A percentile compares a stretch with the other conserved stretches of the same genome.
phyloP scores from a whole-genome alignment of 768 basidiomycete genomes.

The Calocybe indica region DNA sequence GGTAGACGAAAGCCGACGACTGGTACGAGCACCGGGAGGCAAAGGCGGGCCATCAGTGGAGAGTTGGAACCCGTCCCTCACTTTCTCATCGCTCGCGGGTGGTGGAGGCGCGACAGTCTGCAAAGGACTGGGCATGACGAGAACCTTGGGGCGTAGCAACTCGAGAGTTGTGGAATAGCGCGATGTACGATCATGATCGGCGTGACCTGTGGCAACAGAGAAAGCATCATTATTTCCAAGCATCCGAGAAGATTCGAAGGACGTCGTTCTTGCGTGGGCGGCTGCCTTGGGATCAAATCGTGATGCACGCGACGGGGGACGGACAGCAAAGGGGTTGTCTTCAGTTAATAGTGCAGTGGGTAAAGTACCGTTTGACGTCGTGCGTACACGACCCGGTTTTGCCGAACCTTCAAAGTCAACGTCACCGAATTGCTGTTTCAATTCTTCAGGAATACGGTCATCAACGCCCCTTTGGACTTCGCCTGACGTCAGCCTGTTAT shows the following conservation, averaged over 20 bases:
- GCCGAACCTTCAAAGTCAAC: slow-evolving; percentile 19
- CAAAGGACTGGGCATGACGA: slow-evolving; percentile 90
- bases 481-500: slow-evolving; percentile 5
- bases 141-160: slow-evolving; percentile 82
- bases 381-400: slow-evolving; percentile 17
- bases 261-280: slow-evolving; percentile 52
- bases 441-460: neutral
- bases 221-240: slow-evolving; percentile 50
- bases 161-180: slow-evolving; percentile 72
- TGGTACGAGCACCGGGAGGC: slow-evolving; percentile 64
- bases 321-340: slow-evolving; percentile 65
- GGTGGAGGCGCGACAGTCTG: slow-evolving; percentile 39
- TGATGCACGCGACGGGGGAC: slow-evolving; percentile 60
- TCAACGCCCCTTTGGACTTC: neutral
- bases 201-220: slow-evolving; percentile 35
- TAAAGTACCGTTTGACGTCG: slow-evolving; percentile 40
- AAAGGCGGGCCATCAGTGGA: slow-evolving; percentile 72
- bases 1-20: slow-evolving; percentile 37
- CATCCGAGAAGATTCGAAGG: slow-evolving; percentile 61
- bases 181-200: slow-evolving; percentile 37
- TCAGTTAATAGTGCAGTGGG: slow-evolving; percentile 34
- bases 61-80: slow-evolving; percentile 55
- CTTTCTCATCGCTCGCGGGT: slow-evolving; percentile 24
- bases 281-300: slow-evolving; percentile 77
- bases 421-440: neutral